phyloP scores from a whole-genome alignment of 306 rosid genomes.

The Citrullus mucosospermus region DNA sequence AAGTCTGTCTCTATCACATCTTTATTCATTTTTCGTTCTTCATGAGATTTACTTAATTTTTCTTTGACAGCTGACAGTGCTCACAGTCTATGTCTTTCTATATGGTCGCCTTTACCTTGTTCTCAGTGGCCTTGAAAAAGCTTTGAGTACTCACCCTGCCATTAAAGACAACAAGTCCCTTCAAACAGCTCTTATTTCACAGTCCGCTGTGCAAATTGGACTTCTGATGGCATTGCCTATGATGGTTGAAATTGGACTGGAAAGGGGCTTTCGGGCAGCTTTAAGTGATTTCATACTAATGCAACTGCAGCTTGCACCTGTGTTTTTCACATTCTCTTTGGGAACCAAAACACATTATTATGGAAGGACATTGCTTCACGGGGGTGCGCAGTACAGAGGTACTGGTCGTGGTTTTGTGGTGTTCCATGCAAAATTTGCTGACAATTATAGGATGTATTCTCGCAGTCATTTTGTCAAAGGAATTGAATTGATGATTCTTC shows the following conservation, averaged over 20 bases:
- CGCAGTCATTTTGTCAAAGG: constrained; percentile 97
- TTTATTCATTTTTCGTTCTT: constrained; percentile 1
- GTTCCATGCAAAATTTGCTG: constrained; percentile 94
- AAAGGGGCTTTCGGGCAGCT: constrained; percentile 79
- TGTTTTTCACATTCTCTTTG: constrained; percentile 86
- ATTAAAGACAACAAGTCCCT: constrained; percentile 69
- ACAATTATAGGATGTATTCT: constrained; percentile 81
- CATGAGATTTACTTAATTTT: constrained; percentile 8
- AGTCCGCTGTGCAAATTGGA: constrained; percentile 90
- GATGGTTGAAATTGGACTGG: constrained; percentile 94
- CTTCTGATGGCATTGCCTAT: constrained; percentile 87
- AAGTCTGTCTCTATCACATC: constrained; percentile 4
- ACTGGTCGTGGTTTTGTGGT: constrained; percentile 95
- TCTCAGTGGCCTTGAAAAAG: constrained; percentile 77
- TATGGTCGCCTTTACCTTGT: constrained; percentile 92
- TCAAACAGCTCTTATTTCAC: constrained; percentile 94
- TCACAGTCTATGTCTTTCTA: constrained; percentile 75
- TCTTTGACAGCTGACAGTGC: constrained; percentile 65
- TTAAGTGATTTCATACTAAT: constrained; percentile 75
- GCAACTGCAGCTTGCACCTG: constrained; percentile 87
- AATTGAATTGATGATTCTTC: constrained; percentile 84
- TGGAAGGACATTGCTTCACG: constrained; percentile 95
- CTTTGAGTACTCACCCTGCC: constrained; percentile 32
- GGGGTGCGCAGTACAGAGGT: constrained; percentile 92
- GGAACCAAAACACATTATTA: constrained; percentile 96